Percentiles rank a stretch among this genome's conserved stretches.
These are phyloP conservation scores for Fomitopsis schrenkii DNA, from an alignment of 1,284 basidiomycete genomes.

Conservation along the genomic window DNA sequence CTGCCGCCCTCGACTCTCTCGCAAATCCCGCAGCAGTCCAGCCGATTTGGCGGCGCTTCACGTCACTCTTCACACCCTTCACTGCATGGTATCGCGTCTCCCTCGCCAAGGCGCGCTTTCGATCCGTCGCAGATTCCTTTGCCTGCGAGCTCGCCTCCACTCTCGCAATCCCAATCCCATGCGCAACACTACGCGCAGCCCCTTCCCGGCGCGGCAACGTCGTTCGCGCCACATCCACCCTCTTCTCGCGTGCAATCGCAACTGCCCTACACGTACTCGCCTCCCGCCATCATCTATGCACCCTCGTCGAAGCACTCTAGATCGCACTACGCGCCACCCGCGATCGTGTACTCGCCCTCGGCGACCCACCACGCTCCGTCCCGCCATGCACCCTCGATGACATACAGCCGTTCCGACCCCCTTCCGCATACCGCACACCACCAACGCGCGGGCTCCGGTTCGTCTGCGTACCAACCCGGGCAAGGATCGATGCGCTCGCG, in stretches of 20 bases:
- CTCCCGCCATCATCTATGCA: conserved; percentile 32
- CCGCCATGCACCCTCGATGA: conserved; percentile 22
- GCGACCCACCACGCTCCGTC: conserved; percentile 16
- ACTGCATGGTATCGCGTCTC: conserved; percentile 11
- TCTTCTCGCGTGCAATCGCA: conserved; percentile 18
- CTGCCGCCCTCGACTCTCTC: neutral
- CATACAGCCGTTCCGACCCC: conserved; percentile 28
- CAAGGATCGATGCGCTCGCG: conserved; percentile 16
- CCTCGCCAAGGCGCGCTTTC: conserved; percentile 18
- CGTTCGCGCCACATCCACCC: conserved; percentile 18
- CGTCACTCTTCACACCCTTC: conserved; percentile 4
- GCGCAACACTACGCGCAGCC: conserved; percentile 8
- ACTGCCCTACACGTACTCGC: conserved; percentile 26
- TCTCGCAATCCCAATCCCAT: conserved; percentile 21
- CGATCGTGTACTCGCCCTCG: conserved; percentile 28
- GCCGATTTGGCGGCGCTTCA: neutral
- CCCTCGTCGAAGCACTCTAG: conserved; percentile 27
- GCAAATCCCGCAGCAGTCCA: neutral
- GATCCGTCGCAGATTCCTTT: conserved; percentile 18
- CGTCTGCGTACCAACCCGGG: conserved; percentile 11
- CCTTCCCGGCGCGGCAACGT: conserved; percentile 17
- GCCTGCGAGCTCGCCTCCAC: conserved; percentile 17
- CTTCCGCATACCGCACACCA: conserved; percentile 18
- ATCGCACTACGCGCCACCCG: conserved; percentile 28
- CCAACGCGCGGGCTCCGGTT: conserved; percentile 6